phyloP scores from a whole-genome alignment of 2,329 filamentous ascomycete species.

The Aspergillus candidus region DNA sequence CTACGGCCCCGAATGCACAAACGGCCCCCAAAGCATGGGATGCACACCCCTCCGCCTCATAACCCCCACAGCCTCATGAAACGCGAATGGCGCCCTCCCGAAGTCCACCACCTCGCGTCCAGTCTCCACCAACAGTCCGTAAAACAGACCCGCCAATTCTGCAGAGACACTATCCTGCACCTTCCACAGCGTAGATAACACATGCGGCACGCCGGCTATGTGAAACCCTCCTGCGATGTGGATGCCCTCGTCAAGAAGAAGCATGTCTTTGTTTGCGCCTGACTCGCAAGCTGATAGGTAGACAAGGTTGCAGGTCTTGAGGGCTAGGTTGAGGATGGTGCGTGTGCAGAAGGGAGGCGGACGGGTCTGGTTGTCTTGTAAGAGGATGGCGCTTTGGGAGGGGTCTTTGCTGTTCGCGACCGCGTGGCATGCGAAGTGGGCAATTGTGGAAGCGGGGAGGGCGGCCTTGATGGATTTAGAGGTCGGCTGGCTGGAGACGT shows the following conservation, averaged over 20 bases:
- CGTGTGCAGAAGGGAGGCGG: slow-evolving; percentile 1
- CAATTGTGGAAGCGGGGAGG: background rate
- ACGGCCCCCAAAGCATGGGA: slow-evolving; percentile 4
- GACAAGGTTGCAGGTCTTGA: slow-evolving; percentile 1
- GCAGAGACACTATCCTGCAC: slow-evolving; percentile 3
- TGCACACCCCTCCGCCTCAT: slow-evolving; percentile 1
- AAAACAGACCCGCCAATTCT: slow-evolving; percentile 1
- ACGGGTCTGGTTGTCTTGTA: slow-evolving; percentile 1
- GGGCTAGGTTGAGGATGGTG: background rate
- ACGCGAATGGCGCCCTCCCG: background rate
- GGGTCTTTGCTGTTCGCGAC: slow-evolving; percentile 1
- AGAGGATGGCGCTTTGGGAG: slow-evolving; percentile 2
- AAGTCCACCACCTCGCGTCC: background rate
- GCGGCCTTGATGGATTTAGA: background rate
- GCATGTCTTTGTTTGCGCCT: slow-evolving; percentile 2
- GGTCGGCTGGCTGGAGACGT: background rate
- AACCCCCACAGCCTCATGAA: background rate
- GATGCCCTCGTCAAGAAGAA: slow-evolving; percentile 4
- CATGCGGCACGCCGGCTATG: slow-evolving; percentile 4
- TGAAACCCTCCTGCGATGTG: slow-evolving; percentile 5
- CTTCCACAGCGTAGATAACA: slow-evolving; percentile 4
- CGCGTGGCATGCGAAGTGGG: slow-evolving; percentile 4
- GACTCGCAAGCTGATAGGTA: slow-evolving; percentile 4
- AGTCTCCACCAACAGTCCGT: background rate
- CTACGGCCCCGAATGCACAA: slow-evolving; percentile 10